These are phyloP conservation scores for Barnettozyma salicaria DNA, from an alignment of 805 yeast species.

Conservation along the genomic window DNA sequence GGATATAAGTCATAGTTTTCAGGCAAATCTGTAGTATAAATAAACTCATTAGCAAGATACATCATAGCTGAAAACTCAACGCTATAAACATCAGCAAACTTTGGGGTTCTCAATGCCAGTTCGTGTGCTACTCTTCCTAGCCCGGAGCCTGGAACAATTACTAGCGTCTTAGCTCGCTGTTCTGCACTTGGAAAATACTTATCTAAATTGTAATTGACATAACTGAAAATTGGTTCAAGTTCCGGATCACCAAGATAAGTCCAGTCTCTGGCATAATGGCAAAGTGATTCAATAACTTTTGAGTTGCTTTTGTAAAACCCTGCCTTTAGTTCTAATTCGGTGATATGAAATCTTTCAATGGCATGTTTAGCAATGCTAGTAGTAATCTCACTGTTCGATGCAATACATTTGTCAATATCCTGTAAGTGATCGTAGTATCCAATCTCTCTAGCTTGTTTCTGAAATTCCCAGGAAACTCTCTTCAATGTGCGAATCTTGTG, in stretches of 20 bases:
- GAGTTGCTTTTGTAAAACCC: constrained; percentile 26
- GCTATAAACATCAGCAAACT: constrained; percentile 52
- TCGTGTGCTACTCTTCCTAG: constrained; percentile 73
- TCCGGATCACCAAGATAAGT: constrained; percentile 42
- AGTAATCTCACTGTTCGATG: constrained; percentile 43
- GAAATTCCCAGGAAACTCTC: constrained; percentile 50
- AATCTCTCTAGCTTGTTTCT: constrained; percentile 42
- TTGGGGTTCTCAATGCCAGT: constrained; percentile 34
- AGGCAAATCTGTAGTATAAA: constrained; percentile 32
- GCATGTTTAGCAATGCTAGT: constrained; percentile 38
- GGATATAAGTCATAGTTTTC: constrained; percentile 34
- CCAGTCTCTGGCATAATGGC: constrained; percentile 83
- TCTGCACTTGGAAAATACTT: constrained; percentile 21
- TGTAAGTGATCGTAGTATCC: constrained; percentile 52
- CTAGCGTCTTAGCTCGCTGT: constrained; percentile 36
- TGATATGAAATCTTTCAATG: constrained; percentile 32
- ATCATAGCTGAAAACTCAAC: constrained; percentile 73
- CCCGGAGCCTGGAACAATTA: constrained; percentile 86
- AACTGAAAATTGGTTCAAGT: constrained; percentile 47
- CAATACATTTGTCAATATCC: constrained; percentile 41
- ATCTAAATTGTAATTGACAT: constrained; percentile 40
- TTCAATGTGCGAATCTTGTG: constrained; percentile 38
- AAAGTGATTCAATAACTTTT: constrained; percentile 60
- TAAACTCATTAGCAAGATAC: constrained; percentile 61
- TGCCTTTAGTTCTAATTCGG: constrained; percentile 38